Conservation (phyloP, 768 basidiomycete genomes). For the Russula abietina region DNA sequence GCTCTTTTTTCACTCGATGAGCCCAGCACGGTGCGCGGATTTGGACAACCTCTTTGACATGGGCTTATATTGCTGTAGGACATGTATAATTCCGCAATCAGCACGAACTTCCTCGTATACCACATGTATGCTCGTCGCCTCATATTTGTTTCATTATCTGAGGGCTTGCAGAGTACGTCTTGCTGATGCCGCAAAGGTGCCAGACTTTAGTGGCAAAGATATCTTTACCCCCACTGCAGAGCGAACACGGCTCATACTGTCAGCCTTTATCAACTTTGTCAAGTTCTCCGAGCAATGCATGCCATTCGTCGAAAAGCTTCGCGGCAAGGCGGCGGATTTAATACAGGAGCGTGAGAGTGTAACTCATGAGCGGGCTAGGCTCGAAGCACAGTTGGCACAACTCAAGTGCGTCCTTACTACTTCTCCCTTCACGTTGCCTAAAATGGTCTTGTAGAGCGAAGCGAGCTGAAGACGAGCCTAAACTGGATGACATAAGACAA, state of each 20-base stretch:
- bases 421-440: neutral
- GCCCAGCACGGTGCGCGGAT: conserved; percentile 43
- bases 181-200: conserved; percentile 64
- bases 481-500: conserved; percentile 49
- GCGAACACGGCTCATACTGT: conserved; percentile 69
- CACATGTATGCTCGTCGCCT: conserved; percentile 48
- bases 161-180: conserved; percentile 49
- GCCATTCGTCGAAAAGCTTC: conserved; percentile 54
- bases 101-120: conserved; percentile 58
- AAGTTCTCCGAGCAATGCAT: conserved; percentile 79
- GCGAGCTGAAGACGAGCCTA: conserved; percentile 63
- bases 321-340: conserved; percentile 50
- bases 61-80: conserved; percentile 42
- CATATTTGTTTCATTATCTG: neutral
- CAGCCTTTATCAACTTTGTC: conserved; percentile 89
- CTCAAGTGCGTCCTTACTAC: conserved; percentile 45
- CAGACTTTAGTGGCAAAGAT: conserved; percentile 74
- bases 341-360: conserved; percentile 59
- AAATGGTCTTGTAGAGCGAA: conserved; percentile 40
- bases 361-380: conserved; percentile 41
- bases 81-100: conserved; percentile 52
- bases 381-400: conserved; percentile 46
- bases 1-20: conserved; percentile 47
- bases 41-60: neutral
- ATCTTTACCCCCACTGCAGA: conserved; percentile 65